Evolutionary conservation across 2,329 filamentous ascomycete species (phyloP).

Genomic region (Claviceps sp.): DNA sequence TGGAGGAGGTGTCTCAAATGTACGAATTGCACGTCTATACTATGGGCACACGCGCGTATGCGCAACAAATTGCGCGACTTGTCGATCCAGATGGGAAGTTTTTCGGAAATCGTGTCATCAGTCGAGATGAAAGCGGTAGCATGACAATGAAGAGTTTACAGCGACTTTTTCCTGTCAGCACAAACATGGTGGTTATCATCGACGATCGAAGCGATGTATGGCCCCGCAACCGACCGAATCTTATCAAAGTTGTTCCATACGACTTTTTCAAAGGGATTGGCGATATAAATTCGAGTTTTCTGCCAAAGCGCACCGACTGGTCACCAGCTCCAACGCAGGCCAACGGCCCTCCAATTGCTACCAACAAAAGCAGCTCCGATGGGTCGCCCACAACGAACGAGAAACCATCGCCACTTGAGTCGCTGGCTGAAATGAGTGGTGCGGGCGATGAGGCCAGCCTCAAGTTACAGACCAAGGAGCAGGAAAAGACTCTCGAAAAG

Average conservation of each 20-base stretch:
- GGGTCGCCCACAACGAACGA: constrained; percentile 6
- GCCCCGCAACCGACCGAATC: constrained; percentile 76
- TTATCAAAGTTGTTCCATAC: constrained; percentile 90
- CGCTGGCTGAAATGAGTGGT: constrained; percentile 62
- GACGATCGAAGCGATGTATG: constrained; percentile 95
- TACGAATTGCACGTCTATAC: constrained; percentile 98
- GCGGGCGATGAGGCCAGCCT: constrained; percentile 54
- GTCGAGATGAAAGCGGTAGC: constrained; percentile 91
- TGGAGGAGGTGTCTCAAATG: constrained; percentile 61
- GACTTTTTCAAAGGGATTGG: constrained; percentile 98
- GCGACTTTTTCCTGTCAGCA: constrained; percentile 87
- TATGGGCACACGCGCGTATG: constrained; percentile 97
- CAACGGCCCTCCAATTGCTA: constrained; percentile 10
- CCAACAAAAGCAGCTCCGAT: not conserved
- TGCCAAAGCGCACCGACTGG: constrained; percentile 61
- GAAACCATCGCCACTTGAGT: constrained; percentile 45
- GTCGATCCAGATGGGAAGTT: constrained; percentile 81
- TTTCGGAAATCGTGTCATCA: constrained; percentile 90
- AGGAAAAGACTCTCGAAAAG: constrained; percentile 75
- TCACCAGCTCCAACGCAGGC: constrained; percentile 19
- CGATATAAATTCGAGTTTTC: constrained; percentile 95
- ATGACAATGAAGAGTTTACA: constrained; percentile 82
- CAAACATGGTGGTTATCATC: constrained; percentile 98
- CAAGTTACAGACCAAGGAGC: constrained; percentile 67
- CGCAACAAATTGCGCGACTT: constrained; percentile 78